Base-by-base conservation (phyloP, 768 basidiomycete species). In the Termitomyces sp. region DNA sequence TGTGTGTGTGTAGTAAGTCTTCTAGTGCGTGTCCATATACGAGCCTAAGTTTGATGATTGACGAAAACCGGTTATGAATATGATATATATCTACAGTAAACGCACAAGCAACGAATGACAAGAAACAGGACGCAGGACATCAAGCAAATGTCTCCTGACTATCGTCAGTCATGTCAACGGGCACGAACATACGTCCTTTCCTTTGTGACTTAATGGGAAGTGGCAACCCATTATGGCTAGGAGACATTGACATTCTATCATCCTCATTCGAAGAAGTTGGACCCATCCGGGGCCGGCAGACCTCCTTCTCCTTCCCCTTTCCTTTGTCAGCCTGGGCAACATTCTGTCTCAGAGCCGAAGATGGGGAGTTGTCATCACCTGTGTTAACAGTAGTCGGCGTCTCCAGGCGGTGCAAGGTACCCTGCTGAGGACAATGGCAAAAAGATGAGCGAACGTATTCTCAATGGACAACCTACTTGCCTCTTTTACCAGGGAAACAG, bases 121-220 rank as follows among this genome's bases (percentile, higher is more conserved):
- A 52, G 24, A 39, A n/a, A 24, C 16, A 18, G 22, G 8, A 27
- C 16, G 18, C 18, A 27, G 10, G 13, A n/a, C 51, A 8, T 20
- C 26, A 52, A 37, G 24, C 18, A 48, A 27, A n/a, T 46, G 16
- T 18, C n/a, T 52, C 29, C 13, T 14, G 9, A 20, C n/a, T n/a
- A 14, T 41, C 12, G 3, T 52, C 51, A 3, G 24, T 10, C 42
- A 54, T 41, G 39, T 58, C 57, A 54, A 57, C 36, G 22, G 58
- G 53, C 6, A 46, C 58, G 6, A 57, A 56, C 49, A 58, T 52
- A 14, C 53, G 51, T 27, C 60, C 53, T 24, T 63, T 63, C 10
- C 62, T 47, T 42, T 63, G 62, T 1, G 59, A 57, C 14, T 63
- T 63, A 13, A 63, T 56, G 8, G 62, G 62, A 4, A 63, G 59